Evolutionary conservation across 2,329 filamentous ascomycete species (phyloP), one percentile per base, ranked within the genome.

Genomic region (Cladophialophora chaetospira): DNA sequence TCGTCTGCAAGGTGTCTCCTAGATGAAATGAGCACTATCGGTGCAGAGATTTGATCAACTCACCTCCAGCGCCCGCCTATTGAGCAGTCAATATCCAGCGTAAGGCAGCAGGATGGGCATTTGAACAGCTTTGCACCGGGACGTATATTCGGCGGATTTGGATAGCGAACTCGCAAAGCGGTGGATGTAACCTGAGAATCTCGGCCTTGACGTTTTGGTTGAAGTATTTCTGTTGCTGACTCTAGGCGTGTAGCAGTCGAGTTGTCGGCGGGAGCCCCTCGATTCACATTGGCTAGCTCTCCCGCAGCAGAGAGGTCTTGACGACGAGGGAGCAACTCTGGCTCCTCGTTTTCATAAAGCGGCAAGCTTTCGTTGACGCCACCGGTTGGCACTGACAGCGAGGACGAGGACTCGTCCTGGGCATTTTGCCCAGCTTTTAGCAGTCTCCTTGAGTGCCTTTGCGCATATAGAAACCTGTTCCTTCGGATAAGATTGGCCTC

Each of bases 51-150:
- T 25, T 5, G n/a, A 15, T 6, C 15, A 28, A 4, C 10, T 31
- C 17, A 45, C 46, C 31, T 49, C 46, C 46, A 43, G 3, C 19
- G 48, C 15, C 26, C 15, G n/a, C 35, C 36, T 2, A 11, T 6
- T 2, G n/a, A 46, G 19, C 29, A 9, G 10, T 6, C 23, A 31
- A 17, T 23, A 15, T 40, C 11, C 15, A 52, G n/a, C 9, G 36
- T 43, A 21, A 43, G 49, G n/a, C 36, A 52, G 31, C 49, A 52
- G 26, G 35, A 44, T 29, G 49, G 49, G 11, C 49, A 52, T 29
- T 31, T 33, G 26, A 52, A 52, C 11, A 43, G 29, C 3, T 51
- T 29, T 17, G 15, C 47, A 19, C 17, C 19, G 3, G 47, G 13
- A n/a, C 8, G 13, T 13, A 51, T n/a, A 4, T 42, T 51, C 3